These are phyloP conservation scores for Candida odintsovae DNA, from an alignment of 805 yeast species.

Conservation along the genomic window DNA sequence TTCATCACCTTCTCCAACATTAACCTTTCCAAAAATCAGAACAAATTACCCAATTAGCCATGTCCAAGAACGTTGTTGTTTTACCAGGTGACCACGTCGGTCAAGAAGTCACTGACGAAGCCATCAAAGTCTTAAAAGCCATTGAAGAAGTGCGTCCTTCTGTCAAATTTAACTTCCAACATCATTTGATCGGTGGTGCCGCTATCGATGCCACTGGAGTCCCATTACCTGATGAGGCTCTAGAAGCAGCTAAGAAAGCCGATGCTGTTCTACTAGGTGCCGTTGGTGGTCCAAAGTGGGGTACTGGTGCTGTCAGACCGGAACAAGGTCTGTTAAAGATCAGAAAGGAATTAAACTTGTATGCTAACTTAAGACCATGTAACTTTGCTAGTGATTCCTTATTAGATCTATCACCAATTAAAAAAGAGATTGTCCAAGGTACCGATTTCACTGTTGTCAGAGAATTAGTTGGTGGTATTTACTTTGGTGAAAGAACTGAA, in stretches of 20 bases:
- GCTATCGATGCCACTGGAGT: conserved; percentile 95
- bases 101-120: conserved; percentile 82
- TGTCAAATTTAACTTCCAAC: conserved; percentile 66
- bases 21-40: neutral
- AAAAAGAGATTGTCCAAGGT: conserved; percentile 78
- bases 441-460: conserved; percentile 91
- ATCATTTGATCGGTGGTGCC: conserved; percentile 95
- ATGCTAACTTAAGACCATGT: conserved; percentile 97
- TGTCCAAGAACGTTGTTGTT: conserved; percentile 66
- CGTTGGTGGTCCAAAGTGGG: conserved; percentile 99
- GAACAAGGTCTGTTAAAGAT: conserved; percentile 94
- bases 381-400: conserved; percentile 83
- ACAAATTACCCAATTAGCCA: neutral
- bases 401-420: conserved; percentile 82
- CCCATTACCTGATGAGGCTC: conserved; percentile 81
- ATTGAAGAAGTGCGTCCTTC: conserved; percentile 52
- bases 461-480: conserved; percentile 96
- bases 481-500: conserved; percentile 93
- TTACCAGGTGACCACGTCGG: conserved; percentile 98
- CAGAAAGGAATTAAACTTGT: conserved; percentile 88
- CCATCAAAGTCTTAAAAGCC: conserved; percentile 83
- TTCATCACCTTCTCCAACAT: neutral
- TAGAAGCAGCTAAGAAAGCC: conserved; percentile 76
- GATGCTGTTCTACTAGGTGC: conserved; percentile 98
- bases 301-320: conserved; percentile 92